A percentile compares a stretch with the other conserved stretches of the same genome.
These are phyloP conservation scores for Ceratobasidium sp. DNA, from an alignment of 1,284 basidiomycete genomes.

Conservation along the genomic window DNA sequence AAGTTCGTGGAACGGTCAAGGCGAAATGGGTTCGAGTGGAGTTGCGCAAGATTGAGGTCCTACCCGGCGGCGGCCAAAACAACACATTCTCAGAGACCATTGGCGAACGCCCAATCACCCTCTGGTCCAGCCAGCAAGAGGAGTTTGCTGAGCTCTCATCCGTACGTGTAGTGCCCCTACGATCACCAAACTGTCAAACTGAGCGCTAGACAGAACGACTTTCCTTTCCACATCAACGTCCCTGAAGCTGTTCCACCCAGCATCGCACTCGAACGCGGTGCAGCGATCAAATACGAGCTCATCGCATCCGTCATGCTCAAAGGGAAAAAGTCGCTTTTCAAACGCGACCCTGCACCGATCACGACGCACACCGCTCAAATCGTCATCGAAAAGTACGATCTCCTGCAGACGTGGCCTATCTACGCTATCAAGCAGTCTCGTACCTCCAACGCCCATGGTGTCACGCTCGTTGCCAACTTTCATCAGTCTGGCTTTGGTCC, in stretches of 20 bases:
- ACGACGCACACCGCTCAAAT: slow-evolving; percentile 67
- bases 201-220: slow-evolving; percentile 67
- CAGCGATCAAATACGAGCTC: slow-evolving; percentile 87
- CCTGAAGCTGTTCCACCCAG: slow-evolving; percentile 88
- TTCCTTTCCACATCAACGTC: slow-evolving; percentile 86
- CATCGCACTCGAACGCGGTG: slow-evolving; percentile 79
- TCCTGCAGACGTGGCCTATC: slow-evolving; percentile 90
- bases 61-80: slow-evolving; percentile 76
- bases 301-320: slow-evolving; percentile 86
- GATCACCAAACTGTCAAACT: slow-evolving; percentile 31
- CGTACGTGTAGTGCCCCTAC: slow-evolving; percentile 64
- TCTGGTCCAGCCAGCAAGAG: slow-evolving; percentile 75
- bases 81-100: slow-evolving; percentile 81
- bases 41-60: slow-evolving; percentile 85
- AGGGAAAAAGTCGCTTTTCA: slow-evolving; percentile 74
- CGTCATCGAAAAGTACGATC: slow-evolving; percentile 89
- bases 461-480: slow-evolving; percentile 78
- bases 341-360: slow-evolving; percentile 46
- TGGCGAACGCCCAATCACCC: slow-evolving; percentile 76
- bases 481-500: slow-evolving; percentile 84
- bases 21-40: slow-evolving; percentile 92
- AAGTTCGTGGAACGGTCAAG: slow-evolving; percentile 77
- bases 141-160: slow-evolving; percentile 78
- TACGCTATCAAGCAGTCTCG: slow-evolving; percentile 84
- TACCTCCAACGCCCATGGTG: slow-evolving; percentile 73